These are phyloP conservation scores for Paramyrothecium sp. DNA, from an alignment of 2,329 filamentous ascomycete species.

Conservation along the genomic window DNA sequence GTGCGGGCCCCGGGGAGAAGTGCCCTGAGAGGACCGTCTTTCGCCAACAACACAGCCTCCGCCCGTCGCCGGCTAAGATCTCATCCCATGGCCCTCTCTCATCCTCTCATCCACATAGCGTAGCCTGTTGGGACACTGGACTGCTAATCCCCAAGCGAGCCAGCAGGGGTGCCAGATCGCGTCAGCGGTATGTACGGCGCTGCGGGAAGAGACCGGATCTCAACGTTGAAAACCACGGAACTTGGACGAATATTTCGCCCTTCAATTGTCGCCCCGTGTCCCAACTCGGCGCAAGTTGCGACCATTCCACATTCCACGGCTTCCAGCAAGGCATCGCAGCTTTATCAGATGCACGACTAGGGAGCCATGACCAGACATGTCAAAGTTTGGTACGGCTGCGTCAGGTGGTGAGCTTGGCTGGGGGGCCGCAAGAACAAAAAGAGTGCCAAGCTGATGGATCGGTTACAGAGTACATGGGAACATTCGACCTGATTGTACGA, in stretches of 20 bases:
- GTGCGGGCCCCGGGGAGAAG: too few species aligned
- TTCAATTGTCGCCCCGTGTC: not conserved
- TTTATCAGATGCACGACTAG: not conserved
- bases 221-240: not conserved
- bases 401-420: not conserved
- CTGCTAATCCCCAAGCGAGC: not conserved
- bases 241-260: not conserved
- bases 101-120: too few species aligned
- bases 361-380: not conserved
- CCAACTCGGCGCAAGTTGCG: not conserved
- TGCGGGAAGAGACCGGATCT: not conserved
- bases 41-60: too few species aligned
- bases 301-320: not conserved
- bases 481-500: too few species aligned
- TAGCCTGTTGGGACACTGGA: too few species aligned
- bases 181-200: not conserved
- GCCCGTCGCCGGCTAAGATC: too few species aligned
- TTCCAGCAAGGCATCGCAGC: not conserved
- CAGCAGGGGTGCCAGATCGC: not conserved
- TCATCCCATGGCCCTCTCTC: too few species aligned
- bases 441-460: not conserved
- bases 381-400: not conserved
- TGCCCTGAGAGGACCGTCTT: too few species aligned
- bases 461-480: not conserved
- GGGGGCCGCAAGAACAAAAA: not conserved